Evolutionary conservation across 2,329 filamentous ascomycete species (phyloP).

Genomic region (Chaetomiaceae sp.): DNA sequence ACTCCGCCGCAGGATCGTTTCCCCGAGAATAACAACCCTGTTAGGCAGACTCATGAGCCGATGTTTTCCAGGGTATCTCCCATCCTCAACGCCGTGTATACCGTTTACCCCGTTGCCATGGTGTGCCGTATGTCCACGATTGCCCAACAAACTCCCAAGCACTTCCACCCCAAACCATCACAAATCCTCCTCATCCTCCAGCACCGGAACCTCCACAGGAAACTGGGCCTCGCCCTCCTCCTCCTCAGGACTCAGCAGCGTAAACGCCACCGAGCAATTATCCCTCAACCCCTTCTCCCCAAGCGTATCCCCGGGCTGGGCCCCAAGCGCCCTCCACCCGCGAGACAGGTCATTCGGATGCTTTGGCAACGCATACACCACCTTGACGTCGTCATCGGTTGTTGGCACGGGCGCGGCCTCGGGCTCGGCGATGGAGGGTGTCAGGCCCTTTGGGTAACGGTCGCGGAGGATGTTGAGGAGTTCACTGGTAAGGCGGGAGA

Average conservation of each 20-base stretch:
- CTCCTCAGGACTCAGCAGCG: slow-evolving; percentile 39
- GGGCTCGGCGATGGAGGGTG: slow-evolving; percentile 31
- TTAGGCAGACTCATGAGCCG: not conserved
- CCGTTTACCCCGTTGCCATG: not conserved
- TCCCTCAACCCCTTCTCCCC: slow-evolving; percentile 42
- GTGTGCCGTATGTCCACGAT: not conserved
- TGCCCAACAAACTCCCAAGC: not conserved
- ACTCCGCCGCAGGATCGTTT: no score
- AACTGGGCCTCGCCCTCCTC: slow-evolving; percentile 35
- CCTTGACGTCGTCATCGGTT: slow-evolving; percentile 36
- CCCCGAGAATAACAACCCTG: no score
- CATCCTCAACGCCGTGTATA: slow-evolving; percentile 4
- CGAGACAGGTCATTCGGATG: slow-evolving; percentile 41
- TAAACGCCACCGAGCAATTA: slow-evolving; percentile 47
- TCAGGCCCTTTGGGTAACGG: slow-evolving; percentile 52
- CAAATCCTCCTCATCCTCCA: slow-evolving; percentile 32
- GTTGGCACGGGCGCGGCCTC: slow-evolving; percentile 38
- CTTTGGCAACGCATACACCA: slow-evolving; percentile 46
- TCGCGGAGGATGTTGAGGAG: slow-evolving; percentile 56
- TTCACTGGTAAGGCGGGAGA: slow-evolving; percentile 53
- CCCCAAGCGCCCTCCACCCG: slow-evolving; percentile 48
- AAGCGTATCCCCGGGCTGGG: slow-evolving; percentile 37
- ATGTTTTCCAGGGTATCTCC: slow-evolving; percentile 3
- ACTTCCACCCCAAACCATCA: not conserved
- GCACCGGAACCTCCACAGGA: slow-evolving; percentile 35